A percentile compares a stretch with the other conserved stretches of the same genome.
phyloP scores from a whole-genome alignment of 495 filamentous ascomycete species.

The Lophium mytilinum region DNA sequence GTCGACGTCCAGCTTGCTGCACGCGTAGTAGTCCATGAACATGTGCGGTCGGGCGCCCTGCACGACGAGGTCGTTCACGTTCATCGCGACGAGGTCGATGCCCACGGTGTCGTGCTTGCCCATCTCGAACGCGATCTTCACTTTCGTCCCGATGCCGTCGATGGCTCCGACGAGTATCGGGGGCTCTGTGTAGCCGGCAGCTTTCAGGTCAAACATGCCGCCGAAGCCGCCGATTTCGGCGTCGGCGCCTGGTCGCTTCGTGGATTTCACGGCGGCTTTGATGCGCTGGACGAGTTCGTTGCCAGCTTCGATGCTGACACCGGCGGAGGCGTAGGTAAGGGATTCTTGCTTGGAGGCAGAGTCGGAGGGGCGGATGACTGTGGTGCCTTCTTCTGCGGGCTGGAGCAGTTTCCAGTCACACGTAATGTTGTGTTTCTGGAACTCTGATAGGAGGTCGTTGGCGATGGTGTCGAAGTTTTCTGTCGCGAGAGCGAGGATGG shows the following conservation, averaged over 20 bases:
- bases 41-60: constrained; percentile 89
- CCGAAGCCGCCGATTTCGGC: constrained; percentile 94
- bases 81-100: constrained; percentile 97
- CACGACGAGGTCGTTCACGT: constrained; percentile 93
- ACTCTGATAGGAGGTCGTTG: constrained; percentile 58
- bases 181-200: constrained; percentile 62
- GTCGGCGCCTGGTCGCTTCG: constrained; percentile 73
- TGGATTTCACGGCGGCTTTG: constrained; percentile 72
- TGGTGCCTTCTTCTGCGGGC: constrained; percentile 76
- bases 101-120: constrained; percentile 83
- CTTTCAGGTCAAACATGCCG: constrained; percentile 72
- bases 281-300: constrained; percentile 86
- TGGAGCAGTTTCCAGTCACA: constrained; percentile 84
- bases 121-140: constrained; percentile 84
- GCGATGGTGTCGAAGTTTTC: constrained; percentile 81
- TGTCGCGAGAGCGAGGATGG: constrained; percentile 86
- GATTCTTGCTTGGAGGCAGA: constrained; percentile 3
- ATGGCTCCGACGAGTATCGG: constrained; percentile 84
- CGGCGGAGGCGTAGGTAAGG: constrained; percentile 87
- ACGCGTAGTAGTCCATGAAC: constrained; percentile 96
- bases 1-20: constrained; percentile 68
- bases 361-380: constrained; percentile 38
- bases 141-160: constrained; percentile 93
- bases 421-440: constrained; percentile 59
- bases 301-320: constrained; percentile 86